A percentile compares a stretch with the other conserved stretches of the same genome.
phyloP scores from a whole-genome alignment of 2,329 filamentous ascomycete species.

The Apiospora malaysiana region DNA sequence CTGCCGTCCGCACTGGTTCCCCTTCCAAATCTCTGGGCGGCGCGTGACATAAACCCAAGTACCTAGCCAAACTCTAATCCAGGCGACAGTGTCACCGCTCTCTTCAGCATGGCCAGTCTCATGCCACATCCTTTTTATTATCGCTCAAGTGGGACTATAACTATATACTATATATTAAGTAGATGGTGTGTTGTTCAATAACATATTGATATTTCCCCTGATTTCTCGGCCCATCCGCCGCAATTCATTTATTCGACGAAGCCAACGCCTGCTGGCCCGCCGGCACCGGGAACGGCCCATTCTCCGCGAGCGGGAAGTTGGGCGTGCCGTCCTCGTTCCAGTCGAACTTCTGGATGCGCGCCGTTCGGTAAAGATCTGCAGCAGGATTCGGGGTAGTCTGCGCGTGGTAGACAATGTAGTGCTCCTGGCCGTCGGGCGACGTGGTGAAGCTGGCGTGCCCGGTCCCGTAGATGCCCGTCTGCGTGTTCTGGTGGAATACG shows the following conservation, averaged over 20 bases:
- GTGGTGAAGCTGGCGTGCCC: constrained; percentile 44
- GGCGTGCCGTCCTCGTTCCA: constrained; percentile 44
- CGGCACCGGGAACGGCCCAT: constrained; percentile 37
- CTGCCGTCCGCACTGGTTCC: not conserved
- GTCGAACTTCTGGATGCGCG: constrained; percentile 41
- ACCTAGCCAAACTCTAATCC: not conserved
- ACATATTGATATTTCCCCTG: not conserved
- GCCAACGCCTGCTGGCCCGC: not conserved
- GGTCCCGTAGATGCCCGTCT: constrained; percentile 40
- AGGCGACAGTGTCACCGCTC: not conserved
- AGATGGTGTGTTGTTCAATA: not conserved
- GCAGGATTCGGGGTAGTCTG: constrained; percentile 41
- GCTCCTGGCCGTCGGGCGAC: constrained; percentile 40
- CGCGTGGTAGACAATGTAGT: constrained; percentile 45
- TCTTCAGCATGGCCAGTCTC: not conserved
- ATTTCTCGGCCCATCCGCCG: not conserved
- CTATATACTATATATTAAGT: not conserved
- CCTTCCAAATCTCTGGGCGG: not conserved
- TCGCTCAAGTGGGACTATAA: not conserved
- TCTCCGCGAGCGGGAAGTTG: constrained; percentile 40
- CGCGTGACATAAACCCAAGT: not conserved
- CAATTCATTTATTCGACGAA: not conserved
- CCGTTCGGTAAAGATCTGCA: constrained; percentile 40
- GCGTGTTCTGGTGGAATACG: constrained; percentile 44
- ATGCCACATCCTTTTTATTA: not conserved